These are phyloP conservation scores for Elymus sibiricus DNA, from an alignment of 176 grass and related monocot genomes.

Conservation along the genomic window DNA sequence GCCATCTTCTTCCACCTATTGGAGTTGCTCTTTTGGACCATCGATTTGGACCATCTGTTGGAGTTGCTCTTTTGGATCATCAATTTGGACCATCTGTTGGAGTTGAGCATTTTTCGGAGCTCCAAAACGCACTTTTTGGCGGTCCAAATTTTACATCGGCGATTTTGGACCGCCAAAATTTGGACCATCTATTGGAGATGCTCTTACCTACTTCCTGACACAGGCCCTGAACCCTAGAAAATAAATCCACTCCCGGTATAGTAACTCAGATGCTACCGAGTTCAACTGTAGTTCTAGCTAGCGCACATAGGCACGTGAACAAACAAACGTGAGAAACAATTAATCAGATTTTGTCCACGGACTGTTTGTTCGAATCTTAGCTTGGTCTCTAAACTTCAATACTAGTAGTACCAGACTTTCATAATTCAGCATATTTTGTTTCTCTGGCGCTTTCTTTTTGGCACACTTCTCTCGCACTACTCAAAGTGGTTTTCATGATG, in stretches of 20 bases:
- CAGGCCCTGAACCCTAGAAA: conserved; percentile 8
- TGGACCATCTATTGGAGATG: too few relatives aligned
- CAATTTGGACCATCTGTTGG: too few relatives aligned
- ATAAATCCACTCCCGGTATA: not conserved
- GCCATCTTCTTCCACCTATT: too few relatives aligned
- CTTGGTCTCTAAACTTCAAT: not conserved
- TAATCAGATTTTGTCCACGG: not conserved
- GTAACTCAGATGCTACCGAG: not conserved
- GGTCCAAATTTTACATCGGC: too few relatives aligned
- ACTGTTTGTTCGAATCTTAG: not conserved
- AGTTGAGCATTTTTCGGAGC: too few relatives aligned
- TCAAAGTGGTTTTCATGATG: not conserved
- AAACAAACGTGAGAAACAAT: not conserved
- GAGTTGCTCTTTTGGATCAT: too few relatives aligned
- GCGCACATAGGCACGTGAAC: not conserved
- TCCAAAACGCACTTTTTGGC: too few relatives aligned
- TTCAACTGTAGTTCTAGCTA: not conserved
- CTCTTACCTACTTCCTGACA: not conserved
- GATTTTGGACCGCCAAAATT: too few relatives aligned
- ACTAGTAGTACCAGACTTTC: not conserved
- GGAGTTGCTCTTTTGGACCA: too few relatives aligned
- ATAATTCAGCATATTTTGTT: not conserved
- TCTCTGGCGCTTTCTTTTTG: too few relatives aligned
- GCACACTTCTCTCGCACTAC: too few relatives aligned
- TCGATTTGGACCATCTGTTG: too few relatives aligned